Conservation (phyloP, 305 asterid genomes). For the Striga hermonthica region DNA sequence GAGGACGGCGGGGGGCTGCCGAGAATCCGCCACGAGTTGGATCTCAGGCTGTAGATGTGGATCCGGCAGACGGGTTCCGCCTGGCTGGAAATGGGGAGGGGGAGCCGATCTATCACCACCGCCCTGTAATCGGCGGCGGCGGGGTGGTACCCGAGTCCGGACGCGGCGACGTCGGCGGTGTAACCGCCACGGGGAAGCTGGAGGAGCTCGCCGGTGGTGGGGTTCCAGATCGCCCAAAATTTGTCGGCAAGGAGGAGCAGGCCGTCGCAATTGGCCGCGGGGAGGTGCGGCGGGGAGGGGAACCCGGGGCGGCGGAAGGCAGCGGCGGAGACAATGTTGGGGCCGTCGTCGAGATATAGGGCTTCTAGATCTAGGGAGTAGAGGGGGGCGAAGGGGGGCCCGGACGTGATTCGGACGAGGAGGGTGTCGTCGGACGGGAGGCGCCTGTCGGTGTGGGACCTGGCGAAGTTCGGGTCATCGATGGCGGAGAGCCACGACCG, state of each 20-base stretch:
- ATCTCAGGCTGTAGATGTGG: neutral
- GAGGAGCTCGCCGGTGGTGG: neutral
- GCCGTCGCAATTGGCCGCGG: neutral
- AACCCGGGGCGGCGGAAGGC: neutral
- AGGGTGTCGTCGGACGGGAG: neutral
- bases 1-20: neutral
- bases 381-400: neutral
- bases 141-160: neutral
- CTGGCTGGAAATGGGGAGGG: neutral
- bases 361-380: neutral
- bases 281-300: neutral
- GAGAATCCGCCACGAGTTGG: neutral
- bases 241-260: neutral
- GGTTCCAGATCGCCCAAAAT: neutral
- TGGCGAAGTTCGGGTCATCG: neutral
- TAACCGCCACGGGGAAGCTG: neutral
- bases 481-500: slow-evolving; percentile 1
- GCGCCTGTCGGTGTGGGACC: neutral
- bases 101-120: neutral
- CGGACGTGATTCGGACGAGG: neutral
- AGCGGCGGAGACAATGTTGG: neutral
- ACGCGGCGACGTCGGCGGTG: neutral
- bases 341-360: neutral
- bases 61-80: neutral
- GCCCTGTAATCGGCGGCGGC: neutral